These are phyloP conservation scores for Saccharomycopsis crataegensis DNA, from an alignment of 1,139 yeast species.

Conservation along the genomic window DNA sequence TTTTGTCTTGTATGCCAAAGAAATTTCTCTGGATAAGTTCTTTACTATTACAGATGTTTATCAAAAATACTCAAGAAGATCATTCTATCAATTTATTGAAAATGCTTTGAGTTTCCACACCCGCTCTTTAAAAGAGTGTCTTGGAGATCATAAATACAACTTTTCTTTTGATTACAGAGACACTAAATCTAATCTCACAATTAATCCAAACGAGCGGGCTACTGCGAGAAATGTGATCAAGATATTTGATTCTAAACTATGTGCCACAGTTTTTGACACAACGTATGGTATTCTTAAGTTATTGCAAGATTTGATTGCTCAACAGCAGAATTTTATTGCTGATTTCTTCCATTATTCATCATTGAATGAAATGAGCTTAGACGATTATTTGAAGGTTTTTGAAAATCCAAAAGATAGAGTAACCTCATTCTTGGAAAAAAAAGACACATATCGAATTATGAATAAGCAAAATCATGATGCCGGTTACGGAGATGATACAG, in stretches of 20 bases:
- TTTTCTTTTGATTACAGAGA: slow-evolving; percentile 21
- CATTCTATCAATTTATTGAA: slow-evolving; percentile 29
- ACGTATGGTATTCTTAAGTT: slow-evolving; percentile 19
- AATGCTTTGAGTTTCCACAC: slow-evolving; percentile 10
- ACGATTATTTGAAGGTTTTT: slow-evolving; percentile 37
- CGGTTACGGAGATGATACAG: neutral
- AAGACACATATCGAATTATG: slow-evolving; percentile 22
- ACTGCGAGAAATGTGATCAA: slow-evolving; percentile 16
- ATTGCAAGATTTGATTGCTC: slow-evolving; percentile 37
- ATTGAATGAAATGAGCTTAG: slow-evolving; percentile 38
- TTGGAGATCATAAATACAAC: slow-evolving; percentile 21
- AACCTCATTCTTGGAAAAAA: slow-evolving; percentile 24
- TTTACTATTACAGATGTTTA: slow-evolving; percentile 29
- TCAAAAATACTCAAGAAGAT: slow-evolving; percentile 26
- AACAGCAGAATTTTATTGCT: slow-evolving; percentile 60
- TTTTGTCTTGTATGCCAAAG: slow-evolving; percentile 57
- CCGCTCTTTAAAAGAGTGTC: neutral
- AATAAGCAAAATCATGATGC: slow-evolving; percentile 2
- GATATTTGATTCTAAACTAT: slow-evolving; percentile 19
- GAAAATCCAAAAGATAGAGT: slow-evolving; percentile 35
- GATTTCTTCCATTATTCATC: slow-evolving; percentile 61
- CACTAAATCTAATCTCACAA: slow-evolving; percentile 8
- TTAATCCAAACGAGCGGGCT: slow-evolving; percentile 9
- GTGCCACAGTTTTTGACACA: slow-evolving; percentile 11
- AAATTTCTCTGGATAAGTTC: slow-evolving; percentile 39